Percentiles rank a stretch among this genome's conserved stretches.
phyloP scores from a whole-genome alignment of 331 rosid genomes.

The Quercus tomentella region DNA sequence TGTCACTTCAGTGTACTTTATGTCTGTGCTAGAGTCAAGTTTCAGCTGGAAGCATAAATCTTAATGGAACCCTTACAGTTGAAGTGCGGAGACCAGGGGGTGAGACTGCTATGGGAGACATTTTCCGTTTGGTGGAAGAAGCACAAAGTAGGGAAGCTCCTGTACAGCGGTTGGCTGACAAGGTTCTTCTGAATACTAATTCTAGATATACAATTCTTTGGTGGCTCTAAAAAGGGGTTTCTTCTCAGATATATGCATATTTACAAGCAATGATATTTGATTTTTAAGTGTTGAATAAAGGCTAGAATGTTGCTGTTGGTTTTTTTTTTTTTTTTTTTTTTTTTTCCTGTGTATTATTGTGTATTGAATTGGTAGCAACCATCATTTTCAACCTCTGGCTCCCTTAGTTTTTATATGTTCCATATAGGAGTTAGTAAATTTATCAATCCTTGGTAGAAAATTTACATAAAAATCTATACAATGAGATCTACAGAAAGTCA shows the following conservation, averaged over 20 bases:
- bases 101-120: slow-evolving; percentile 83
- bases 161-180: slow-evolving; percentile 92
- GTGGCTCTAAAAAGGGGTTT: not conserved
- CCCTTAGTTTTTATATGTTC: not conserved
- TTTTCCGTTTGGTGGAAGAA: slow-evolving; percentile 94
- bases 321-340: too few species aligned
- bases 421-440: not conserved
- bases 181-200: slow-evolving; percentile 49
- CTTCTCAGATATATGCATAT: not conserved
- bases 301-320: not conserved
- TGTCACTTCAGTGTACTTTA: slow-evolving; percentile 11
- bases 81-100: slow-evolving; percentile 92
- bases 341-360: not conserved
- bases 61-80: slow-evolving; percentile 87
- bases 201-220: slow-evolving; percentile 4
- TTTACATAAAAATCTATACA: not conserved
- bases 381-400: not conserved
- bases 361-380: not conserved
- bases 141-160: slow-evolving; percentile 98
- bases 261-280: not conserved
- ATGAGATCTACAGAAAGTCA: not conserved
- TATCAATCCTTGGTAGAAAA: not conserved
- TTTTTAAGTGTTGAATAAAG: not conserved
- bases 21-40: slow-evolving; percentile 70
- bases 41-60: slow-evolving; percentile 95